Percentiles rank a stretch among this genome's conserved stretches.
Evolutionary conservation across 345 rosid species (phyloP).

Genomic region (Ailanthus altissimus): DNA sequence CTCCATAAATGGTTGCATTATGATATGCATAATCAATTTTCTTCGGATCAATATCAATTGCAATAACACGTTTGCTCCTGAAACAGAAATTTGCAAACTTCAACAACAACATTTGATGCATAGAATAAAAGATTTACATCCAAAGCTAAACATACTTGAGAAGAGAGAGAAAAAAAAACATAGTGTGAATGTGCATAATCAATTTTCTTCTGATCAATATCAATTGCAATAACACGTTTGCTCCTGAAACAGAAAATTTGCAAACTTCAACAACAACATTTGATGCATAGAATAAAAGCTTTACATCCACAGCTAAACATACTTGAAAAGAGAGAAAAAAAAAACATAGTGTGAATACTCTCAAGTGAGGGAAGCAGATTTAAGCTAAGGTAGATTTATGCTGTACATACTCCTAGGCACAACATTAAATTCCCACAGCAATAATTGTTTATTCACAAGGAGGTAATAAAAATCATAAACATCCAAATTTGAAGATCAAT

Average conservation of each 20-base stretch:
- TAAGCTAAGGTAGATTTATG: neutral
- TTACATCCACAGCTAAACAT: neutral
- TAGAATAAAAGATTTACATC: neutral
- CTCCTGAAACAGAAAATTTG: constrained; percentile 50
- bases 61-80: constrained; percentile 75
- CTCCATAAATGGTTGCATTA: constrained; percentile 83
- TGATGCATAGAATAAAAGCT: neutral
- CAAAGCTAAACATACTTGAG: constrained; percentile 11
- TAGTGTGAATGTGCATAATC: constrained; percentile 56
- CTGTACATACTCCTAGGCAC: neutral
- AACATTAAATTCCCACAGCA: neutral
- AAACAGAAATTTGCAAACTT: constrained; percentile 30
- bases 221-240: constrained; percentile 74
- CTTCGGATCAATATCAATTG: constrained; percentile 77
- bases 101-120: constrained; percentile 2
- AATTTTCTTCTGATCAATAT: constrained; percentile 77
- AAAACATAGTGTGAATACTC: neutral
- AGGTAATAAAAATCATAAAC: neutral
- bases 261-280: constrained; percentile 14
- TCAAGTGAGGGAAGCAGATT: constrained; percentile 1
- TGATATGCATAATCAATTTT: constrained; percentile 79
- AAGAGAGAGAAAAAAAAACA: neutral
- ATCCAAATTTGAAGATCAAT: constrained; percentile 3
- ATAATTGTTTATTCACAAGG: neutral
- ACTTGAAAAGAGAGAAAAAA: constrained; percentile 1